phyloP scores from a whole-genome alignment of 495 filamentous ascomycete genomes.

The Lepraria neglecta region DNA sequence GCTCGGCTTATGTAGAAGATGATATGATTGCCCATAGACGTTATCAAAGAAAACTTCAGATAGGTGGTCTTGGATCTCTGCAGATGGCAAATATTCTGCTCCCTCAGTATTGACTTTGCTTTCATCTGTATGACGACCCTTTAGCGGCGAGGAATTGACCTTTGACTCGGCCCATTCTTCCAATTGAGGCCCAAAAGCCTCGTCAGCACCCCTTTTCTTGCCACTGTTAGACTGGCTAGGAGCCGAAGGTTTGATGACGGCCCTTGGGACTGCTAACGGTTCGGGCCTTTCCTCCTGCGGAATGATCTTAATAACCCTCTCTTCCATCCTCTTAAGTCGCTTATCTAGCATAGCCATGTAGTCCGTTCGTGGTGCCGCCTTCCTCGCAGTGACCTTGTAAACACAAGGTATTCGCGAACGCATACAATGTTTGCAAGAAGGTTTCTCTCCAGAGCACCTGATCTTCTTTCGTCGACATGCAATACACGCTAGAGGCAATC shows the following conservation, averaged over 20 bases:
- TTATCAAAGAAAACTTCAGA: slow-evolving; percentile 95
- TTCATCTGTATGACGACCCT: slow-evolving; percentile 63
- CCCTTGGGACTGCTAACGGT: slow-evolving; percentile 58
- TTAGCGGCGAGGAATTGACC: slow-evolving; percentile 35
- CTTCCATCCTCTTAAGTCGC: slow-evolving; percentile 89
- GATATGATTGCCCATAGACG: slow-evolving; percentile 91
- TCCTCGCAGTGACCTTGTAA: slow-evolving; percentile 95
- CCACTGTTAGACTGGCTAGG: slow-evolving; percentile 51
- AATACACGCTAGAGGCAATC: slow-evolving; percentile 89
- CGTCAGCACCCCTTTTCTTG: slow-evolving; percentile 82
- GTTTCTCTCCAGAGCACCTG: slow-evolving; percentile 94
- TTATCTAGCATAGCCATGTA: slow-evolving; percentile 99
- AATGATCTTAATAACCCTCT: slow-evolving; percentile 91
- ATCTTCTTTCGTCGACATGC: slow-evolving; percentile 97
- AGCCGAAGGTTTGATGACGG: slow-evolving; percentile 71
- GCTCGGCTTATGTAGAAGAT: slow-evolving; percentile 92
- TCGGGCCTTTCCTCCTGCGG: slow-evolving; percentile 69
- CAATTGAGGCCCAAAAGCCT: slow-evolving; percentile 78
- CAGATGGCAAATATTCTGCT: slow-evolving; percentile 72
- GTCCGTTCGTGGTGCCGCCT: slow-evolving; percentile 91
- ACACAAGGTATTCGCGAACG: slow-evolving; percentile 91
- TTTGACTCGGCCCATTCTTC: slow-evolving; percentile 70
- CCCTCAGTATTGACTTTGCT: slow-evolving; percentile 71
- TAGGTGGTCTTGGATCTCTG: slow-evolving; percentile 89
- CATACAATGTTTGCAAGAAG: slow-evolving; percentile 93